Evolutionary conservation across 2,329 filamentous ascomycete species (phyloP).

Genomic region (Pseudocercospora pini-densiflorae): DNA sequence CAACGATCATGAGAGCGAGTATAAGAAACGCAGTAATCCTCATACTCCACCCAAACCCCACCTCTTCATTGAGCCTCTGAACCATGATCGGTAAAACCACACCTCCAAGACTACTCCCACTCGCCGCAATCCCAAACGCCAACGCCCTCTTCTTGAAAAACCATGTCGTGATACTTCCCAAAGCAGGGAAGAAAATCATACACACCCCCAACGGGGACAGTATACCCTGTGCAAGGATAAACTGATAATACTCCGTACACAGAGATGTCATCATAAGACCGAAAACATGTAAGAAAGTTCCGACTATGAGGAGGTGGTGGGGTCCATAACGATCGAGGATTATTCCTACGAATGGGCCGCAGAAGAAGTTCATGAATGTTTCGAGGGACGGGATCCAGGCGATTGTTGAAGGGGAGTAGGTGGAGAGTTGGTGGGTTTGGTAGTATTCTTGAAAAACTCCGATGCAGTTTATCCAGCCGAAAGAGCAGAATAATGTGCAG

Average conservation of each 20-base stretch:
- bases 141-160: constrained; percentile 55
- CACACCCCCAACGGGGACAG: constrained; percentile 58
- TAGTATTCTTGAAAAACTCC: constrained; percentile 56
- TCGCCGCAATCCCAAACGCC: constrained; percentile 55
- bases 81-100: constrained; percentile 68
- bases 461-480: constrained; percentile 50
- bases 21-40: constrained; percentile 43
- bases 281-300: constrained; percentile 63
- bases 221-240: constrained; percentile 60
- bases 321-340: constrained; percentile 57
- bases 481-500: constrained; percentile 44
- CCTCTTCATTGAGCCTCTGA: constrained; percentile 55
- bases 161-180: constrained; percentile 32
- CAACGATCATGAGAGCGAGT: neutral
- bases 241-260: constrained; percentile 60
- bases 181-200: constrained; percentile 52
- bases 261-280: constrained; percentile 67
- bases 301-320: constrained; percentile 54
- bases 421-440: constrained; percentile 45
- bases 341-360: constrained; percentile 63
- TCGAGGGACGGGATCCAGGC: constrained; percentile 54
- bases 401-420: constrained; percentile 46
- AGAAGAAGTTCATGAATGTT: constrained; percentile 59
- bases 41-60: constrained; percentile 64
- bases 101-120: constrained; percentile 57